Evolutionary conservation across 768 basidiomycete genomes (phyloP).

Genomic region (Kockovaella imperatae): DNA sequence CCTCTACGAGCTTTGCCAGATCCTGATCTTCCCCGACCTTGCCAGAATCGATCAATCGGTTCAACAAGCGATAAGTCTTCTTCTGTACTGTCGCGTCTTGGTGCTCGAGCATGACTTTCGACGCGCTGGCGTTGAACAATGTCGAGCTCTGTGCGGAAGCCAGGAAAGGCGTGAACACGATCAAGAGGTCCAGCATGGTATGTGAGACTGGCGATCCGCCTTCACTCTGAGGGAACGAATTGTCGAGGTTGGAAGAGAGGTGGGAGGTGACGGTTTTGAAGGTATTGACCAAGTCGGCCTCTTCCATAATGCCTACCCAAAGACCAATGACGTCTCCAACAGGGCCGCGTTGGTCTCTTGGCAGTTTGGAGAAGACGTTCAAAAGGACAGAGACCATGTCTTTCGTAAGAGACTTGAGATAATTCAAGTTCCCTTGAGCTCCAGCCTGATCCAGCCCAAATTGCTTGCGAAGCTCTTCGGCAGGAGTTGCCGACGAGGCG

Average conservation of each 20-base stretch:
- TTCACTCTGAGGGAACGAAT: conserved; percentile 15
- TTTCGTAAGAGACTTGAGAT: conserved; percentile 67
- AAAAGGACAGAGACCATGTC: conserved; percentile 93
- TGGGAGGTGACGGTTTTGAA: conserved; percentile 65
- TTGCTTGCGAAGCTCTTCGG: conserved; percentile 45
- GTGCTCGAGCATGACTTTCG: conserved; percentile 60
- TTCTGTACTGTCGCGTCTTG: conserved; percentile 88
- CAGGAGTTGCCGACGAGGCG: conserved; percentile 47
- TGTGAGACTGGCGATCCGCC: conserved; percentile 48
- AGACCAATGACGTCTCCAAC: conserved; percentile 79
- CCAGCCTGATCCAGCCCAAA: conserved; percentile 55
- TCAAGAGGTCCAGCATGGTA: conserved; percentile 68
- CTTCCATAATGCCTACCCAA: conserved; percentile 76
- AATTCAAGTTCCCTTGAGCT: conserved; percentile 60
- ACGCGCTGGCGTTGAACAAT: conserved; percentile 65
- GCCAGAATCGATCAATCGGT: conserved; percentile 60
- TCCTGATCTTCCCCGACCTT: conserved; percentile 54
- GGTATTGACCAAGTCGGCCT: conserved; percentile 69
- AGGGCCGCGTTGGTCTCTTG: conserved; percentile 62
- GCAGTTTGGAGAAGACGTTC: conserved; percentile 86
- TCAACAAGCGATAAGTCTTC: conserved; percentile 81
- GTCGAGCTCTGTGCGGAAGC: conserved; percentile 55
- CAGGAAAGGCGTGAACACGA: conserved; percentile 72
- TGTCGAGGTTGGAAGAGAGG: conserved; percentile 31
- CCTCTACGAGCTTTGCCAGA: conserved; percentile 59